Evolutionary conservation across 106 monocot species (phyloP), one percentile per base, ranked within the genome.

Genomic region (Vanilla planifolia): DNA sequence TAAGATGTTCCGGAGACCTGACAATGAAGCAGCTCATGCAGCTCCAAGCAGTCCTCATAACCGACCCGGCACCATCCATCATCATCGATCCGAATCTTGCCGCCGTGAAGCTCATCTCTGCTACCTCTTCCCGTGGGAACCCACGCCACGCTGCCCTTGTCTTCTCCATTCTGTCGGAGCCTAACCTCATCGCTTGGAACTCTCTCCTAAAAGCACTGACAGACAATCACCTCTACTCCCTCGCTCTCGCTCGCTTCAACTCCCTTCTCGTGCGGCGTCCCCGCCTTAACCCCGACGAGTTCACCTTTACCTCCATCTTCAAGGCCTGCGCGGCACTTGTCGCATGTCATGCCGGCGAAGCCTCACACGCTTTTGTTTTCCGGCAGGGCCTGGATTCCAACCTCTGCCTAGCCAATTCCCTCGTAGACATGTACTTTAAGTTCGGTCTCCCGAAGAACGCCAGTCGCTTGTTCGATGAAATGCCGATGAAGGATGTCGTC

Each of bases 301-400:
- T 65, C 76, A 65, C 70, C 44, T 76, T 70, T 65, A 75, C 75
- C 29, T 76, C 76, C 60, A 39, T 70, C 42, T 20, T 69, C 63
- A 68, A 69, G 35, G 46, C 63, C 37, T 68, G 63, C 55, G 47
- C 75, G 8, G 68, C 48, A 4, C 53, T 70, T 24, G 3, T 33
- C 33, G 39, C 59, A 26, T 0, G 2, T 26, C 3, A 48, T 8
- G 55, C 45, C 55, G 75, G 63, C 32, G 63, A 68, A 16, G 63
- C 56, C 14, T 20, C 60, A 1, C 76, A 70, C 37, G 48, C 60
- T 14, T 48, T 50, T 24, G 1, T 76, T 7, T 4, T 69, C 25
- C 32, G 11, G 27, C 60, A 52, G 19, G 76, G 76, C 40, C 2
- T 51, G 11, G 58, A 8, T 7, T 47, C 30, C 48, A 63, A 75